These are phyloP conservation scores for Xanthoconium separans DNA, from an alignment of 1,284 basidiomycete genomes.

Conservation along the genomic window DNA sequence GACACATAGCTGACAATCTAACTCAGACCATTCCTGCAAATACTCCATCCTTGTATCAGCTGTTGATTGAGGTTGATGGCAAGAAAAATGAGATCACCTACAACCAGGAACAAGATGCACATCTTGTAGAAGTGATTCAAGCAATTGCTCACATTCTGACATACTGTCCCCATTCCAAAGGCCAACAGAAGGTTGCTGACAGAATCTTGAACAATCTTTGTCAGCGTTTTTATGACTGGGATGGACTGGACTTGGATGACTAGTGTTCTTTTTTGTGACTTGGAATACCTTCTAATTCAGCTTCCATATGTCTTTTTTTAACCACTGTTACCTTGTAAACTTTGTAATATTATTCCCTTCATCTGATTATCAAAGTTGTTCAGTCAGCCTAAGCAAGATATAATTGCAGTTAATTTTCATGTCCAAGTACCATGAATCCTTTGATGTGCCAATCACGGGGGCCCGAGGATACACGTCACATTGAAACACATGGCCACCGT, in stretches of 20 bases:
- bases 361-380: no score
- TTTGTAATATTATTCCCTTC: no score
- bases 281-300: no score
- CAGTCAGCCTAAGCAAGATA: no score
- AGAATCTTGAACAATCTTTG: slow-evolving; percentile 21
- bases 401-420: no score
- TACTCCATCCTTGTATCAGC: slow-evolving; percentile 10
- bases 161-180: background rate
- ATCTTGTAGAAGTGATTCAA: slow-evolving; percentile 1
- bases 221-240: slow-evolving; percentile 23
- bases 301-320: no score
- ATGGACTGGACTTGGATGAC: no score
- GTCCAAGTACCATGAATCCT: no score
- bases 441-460: no score
- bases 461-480: no score
- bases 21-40: slow-evolving; percentile 4
- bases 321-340: no score
- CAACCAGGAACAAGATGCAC: slow-evolving; percentile 11
- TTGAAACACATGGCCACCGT: no score
- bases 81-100: slow-evolving; percentile 23
- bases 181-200: slow-evolving; percentile 14
- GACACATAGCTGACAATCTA: background rate
- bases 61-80: slow-evolving; percentile 25
- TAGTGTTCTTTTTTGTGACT: background rate
- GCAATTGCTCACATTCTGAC: slow-evolving; percentile 2